A percentile compares a stretch with the other conserved stretches of the same genome.
Evolutionary conservation across 2,329 filamentous ascomycete genomes (phyloP).

Genomic region (Alternaria panax): DNA sequence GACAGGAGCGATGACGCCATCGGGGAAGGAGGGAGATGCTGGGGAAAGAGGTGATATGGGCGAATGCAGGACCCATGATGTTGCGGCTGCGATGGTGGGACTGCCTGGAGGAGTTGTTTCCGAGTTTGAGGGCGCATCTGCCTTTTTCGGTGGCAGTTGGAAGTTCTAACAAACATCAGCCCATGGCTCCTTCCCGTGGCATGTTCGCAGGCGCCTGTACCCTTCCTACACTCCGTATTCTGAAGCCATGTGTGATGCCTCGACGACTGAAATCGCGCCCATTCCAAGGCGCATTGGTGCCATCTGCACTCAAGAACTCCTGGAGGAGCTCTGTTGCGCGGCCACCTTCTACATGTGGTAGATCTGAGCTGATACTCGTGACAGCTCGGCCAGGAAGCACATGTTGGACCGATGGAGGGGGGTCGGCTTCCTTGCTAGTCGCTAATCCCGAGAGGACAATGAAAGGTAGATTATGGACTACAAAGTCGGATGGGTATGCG

Average conservation of each 20-base stretch:
- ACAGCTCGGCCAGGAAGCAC: slow-evolving; percentile 56
- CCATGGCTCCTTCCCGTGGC: slow-evolving; percentile 17
- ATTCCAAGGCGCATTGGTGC: slow-evolving; percentile 71
- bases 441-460: slow-evolving; percentile 80
- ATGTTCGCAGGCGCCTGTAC: slow-evolving; percentile 61
- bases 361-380: slow-evolving; percentile 72
- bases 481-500: slow-evolving; percentile 78
- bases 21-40: slow-evolving; percentile 82
- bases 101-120: slow-evolving; percentile 60
- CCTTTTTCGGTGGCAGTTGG: slow-evolving; percentile 68
- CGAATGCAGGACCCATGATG: slow-evolving; percentile 74
- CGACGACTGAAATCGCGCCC: slow-evolving; percentile 59
- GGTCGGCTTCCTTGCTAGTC: slow-evolving; percentile 34
- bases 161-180: slow-evolving; percentile 56
- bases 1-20: slow-evolving; percentile 80
- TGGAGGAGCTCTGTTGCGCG: slow-evolving; percentile 70
- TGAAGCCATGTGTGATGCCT: slow-evolving; percentile 64
- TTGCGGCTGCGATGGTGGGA: slow-evolving; percentile 59
- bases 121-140: slow-evolving; percentile 63
- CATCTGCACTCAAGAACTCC: slow-evolving; percentile 72
- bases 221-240: slow-evolving; percentile 77
- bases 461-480: slow-evolving; percentile 86
- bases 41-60: slow-evolving; percentile 90
- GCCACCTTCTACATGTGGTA: slow-evolving; percentile 70
- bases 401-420: slow-evolving; percentile 56